phyloP scores from a whole-genome alignment of 345 rosid species.

The Orychophragmus violaceus region DNA sequence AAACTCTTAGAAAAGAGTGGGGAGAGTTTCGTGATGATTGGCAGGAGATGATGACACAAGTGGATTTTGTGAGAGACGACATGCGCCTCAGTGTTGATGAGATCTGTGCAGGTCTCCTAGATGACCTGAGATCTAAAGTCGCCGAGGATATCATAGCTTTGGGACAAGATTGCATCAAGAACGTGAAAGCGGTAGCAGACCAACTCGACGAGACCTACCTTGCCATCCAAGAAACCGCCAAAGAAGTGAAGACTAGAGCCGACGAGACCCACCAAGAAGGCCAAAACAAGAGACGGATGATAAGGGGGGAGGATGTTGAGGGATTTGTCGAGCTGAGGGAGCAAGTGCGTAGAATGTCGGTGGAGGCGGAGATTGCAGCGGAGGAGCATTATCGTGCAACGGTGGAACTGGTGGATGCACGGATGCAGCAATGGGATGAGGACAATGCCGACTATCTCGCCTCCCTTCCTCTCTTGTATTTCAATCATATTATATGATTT shows the following conservation, averaged over 20 bases:
- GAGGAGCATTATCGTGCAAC: conserved; percentile 3
- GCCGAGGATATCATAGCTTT: neutral
- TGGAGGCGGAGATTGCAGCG: conserved; percentile 2
- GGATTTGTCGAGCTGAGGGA: conserved; percentile 23
- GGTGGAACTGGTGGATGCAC: conserved; percentile 11
- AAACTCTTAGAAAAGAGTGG: conserved; percentile 7
- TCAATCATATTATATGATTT: neutral
- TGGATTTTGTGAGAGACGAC: neutral
- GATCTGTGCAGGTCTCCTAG: neutral
- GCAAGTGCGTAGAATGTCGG: neutral
- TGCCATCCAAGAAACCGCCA: conserved; percentile 3
- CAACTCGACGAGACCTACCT: conserved; percentile 2
- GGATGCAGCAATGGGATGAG: conserved; percentile 25
- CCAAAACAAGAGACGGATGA: neutral
- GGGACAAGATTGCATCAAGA: neutral
- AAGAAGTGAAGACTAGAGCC: neutral
- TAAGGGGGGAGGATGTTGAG: conserved; percentile 14
- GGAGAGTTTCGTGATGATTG: conserved; percentile 9
- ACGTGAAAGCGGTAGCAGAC: neutral
- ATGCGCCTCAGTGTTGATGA: neutral
- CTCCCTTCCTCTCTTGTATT: conserved; percentile 10
- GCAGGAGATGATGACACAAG: neutral
- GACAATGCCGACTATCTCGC: conserved; percentile 23
- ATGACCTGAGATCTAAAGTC: neutral
- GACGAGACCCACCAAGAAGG: too few species aligned